These are phyloP conservation scores for Dalbergia cultrata DNA, from an alignment of 306 rosid genomes.

Conservation along the genomic window DNA sequence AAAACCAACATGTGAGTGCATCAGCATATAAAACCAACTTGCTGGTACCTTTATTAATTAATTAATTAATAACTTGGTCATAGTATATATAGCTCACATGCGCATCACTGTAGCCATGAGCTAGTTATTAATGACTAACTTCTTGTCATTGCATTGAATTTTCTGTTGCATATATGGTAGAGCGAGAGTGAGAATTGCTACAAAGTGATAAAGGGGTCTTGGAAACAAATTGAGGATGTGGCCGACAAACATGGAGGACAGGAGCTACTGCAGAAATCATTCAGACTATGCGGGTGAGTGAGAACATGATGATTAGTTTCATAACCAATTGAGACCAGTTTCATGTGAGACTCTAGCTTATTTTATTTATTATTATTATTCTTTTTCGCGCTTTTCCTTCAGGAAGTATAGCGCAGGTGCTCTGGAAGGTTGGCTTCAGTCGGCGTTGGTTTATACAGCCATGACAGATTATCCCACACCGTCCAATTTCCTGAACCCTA, in stretches of 20 bases:
- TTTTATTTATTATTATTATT: no score
- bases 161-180: constrained; percentile 43
- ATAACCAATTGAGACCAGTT: no score
- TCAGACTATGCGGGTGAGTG: constrained; percentile 84
- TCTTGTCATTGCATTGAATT: not conserved
- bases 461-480: constrained; percentile 98
- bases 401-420: constrained; percentile 40
- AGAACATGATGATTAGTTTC: not conserved
- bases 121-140: not conserved
- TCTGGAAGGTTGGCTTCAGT: constrained; percentile 58
- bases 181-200: constrained; percentile 86
- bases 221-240: constrained; percentile 59
- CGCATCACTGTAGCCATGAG: not conserved
- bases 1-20: not conserved
- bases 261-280: constrained; percentile 60
- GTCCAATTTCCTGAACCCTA: constrained; percentile 67
- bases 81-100: constrained; percentile 3
- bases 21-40: no score
- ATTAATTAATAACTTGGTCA: not conserved
- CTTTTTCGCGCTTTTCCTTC: not conserved
- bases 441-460: constrained; percentile 63
- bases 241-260: constrained; percentile 51
- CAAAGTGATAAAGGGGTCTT: constrained; percentile 71
- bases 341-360: not conserved
- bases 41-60: not conserved